Base-by-base conservation (phyloP, 2,329 filamentous ascomycete species). In the Apiospora malaysiana region DNA sequence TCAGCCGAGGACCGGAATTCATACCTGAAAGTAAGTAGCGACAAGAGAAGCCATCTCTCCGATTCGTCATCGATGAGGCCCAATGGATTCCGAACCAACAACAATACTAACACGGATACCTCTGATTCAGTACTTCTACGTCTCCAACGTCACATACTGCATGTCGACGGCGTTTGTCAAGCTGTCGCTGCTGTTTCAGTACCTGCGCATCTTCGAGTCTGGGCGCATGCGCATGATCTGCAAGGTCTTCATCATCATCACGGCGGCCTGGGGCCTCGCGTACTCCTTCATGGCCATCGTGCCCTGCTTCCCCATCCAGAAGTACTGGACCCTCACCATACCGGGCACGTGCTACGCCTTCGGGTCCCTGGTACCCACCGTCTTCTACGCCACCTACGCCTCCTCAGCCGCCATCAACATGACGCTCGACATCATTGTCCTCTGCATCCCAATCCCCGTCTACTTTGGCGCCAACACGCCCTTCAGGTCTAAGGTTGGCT, bases 171-270 rank as follows among this genome's bases (percentile, higher is more conserved):
- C 73, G 3, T 66, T 78, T 3, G 76, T 79, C 49, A 79, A 79
- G 69, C 70, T 79, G 45, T 75, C 76, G 12, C 74, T 79, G 25
- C 68, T 78, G 43, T 74, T 77, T 59, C 77, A 79, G 68, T 79
- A 76, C 56, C 71, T 78, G 37, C 76, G 77, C 12, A 69, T 78
- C 46, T 79, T 74, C 68, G 69, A 69, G 2, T 63, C 63, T 8
- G 71, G 71, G 8, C 16, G 23, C 4, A 63, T 73, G 66, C 71
- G 76, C 21, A 69, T 23, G 10, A 56, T 74, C 0, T 75, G 74
- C 27, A 70, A 74, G 27, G 5, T 71, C n/a, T 71, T 76, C 65
- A 59, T 77, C 8, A n/a, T 73, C 10, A 40, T 75, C 40, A 71
- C 73, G 12, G 68, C 72, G 25, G 49, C 74, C 12, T 78, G 76